Percentiles rank a stretch among this genome's conserved stretches.
Conservation (phyloP, 2,329 filamentous ascomycete species). For the Aspergillus sp. region DNA sequence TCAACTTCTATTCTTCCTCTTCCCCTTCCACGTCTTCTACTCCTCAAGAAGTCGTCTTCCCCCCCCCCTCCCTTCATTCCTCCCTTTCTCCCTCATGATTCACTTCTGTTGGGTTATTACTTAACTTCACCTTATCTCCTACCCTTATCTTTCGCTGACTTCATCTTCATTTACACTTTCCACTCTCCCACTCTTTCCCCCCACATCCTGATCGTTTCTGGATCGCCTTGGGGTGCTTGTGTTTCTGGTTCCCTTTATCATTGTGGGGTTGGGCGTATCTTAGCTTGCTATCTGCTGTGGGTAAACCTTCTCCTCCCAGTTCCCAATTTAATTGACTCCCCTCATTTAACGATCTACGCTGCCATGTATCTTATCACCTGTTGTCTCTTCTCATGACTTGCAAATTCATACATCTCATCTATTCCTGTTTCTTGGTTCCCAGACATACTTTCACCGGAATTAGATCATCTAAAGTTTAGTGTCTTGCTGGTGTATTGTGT, state of each 20-base stretch:
- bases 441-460: neutral
- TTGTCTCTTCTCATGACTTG: neutral
- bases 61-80: neutral
- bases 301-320: conserved; percentile 2
- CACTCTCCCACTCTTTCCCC: neutral
- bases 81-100: neutral
- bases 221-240: conserved; percentile 4
- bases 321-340: conserved; percentile 7
- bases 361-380: neutral
- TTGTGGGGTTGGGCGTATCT: conserved; percentile 10
- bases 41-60: no score
- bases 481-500: neutral
- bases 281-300: conserved; percentile 9
- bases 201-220: conserved; percentile 3
- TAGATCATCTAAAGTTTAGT: conserved; percentile 2
- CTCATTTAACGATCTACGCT: neutral
- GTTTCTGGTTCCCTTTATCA: conserved; percentile 5
- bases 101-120: conserved; percentile 5
- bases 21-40: neutral
- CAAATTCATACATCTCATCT: neutral
- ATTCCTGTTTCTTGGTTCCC: neutral
- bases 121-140: neutral
- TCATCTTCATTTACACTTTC: neutral
- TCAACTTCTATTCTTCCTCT: conserved; percentile 4
- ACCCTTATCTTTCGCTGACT: conserved; percentile 4